A percentile compares a stretch with the other conserved stretches of the same genome.
Conservation (phyloP, 164 flowering plant species). For the Vitis rupestris region DNA sequence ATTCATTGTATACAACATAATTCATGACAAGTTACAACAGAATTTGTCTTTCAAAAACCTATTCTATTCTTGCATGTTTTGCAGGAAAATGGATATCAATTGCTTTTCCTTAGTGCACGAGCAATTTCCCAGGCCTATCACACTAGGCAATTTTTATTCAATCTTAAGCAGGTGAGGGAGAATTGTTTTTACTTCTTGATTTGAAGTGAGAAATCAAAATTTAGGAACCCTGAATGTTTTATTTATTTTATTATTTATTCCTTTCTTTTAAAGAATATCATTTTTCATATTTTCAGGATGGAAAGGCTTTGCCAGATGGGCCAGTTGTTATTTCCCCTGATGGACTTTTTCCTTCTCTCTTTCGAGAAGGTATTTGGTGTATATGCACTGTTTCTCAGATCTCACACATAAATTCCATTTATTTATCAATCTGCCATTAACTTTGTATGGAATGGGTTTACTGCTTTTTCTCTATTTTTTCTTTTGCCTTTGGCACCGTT, state of each 20-base stretch:
- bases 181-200: not conserved
- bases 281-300: constrained; percentile 56
- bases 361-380: constrained; percentile 69
- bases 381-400: not conserved
- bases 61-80: constrained; percentile 8
- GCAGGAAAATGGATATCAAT: constrained; percentile 94
- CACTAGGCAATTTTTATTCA: constrained; percentile 82
- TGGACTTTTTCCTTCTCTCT: constrained; percentile 95
- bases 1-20: not conserved
- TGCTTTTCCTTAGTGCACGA: constrained; percentile 97
- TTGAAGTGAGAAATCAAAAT: not conserved
- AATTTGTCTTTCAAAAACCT: not conserved
- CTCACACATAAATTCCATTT: not conserved
- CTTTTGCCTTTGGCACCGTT: too few species aligned
- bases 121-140: constrained; percentile 85
- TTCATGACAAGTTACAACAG: not conserved
- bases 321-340: constrained; percentile 99
- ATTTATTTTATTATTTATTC: not conserved
- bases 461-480: too few species aligned
- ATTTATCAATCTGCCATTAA: not conserved
- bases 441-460: too few species aligned
- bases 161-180: constrained; percentile 79
- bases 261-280: not conserved
- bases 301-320: constrained; percentile 91
- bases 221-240: not conserved